Evolutionary conservation across 371 early-diverging fungal species (phyloP), one percentile per base, ranked within the genome.

Genomic region (Mucor lusitanicus): DNA sequence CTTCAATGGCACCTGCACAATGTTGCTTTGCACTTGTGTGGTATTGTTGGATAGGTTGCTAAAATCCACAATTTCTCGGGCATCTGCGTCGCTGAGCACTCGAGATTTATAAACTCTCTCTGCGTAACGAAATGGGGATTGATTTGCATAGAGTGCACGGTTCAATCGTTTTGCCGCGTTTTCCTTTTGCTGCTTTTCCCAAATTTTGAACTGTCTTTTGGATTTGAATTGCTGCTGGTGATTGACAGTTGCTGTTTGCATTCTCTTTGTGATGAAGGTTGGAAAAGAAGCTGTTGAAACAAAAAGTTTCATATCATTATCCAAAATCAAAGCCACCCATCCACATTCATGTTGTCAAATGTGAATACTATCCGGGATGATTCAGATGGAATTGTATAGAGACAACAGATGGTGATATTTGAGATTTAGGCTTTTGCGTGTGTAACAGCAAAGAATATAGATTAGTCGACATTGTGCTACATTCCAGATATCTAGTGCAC

Each of bases 61-160:
- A 17, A 40, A 40, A 17, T 40, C 40, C 4, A 40, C 40, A 40
- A 40, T 46, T 46, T 46, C 21, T 21, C 11, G n/a, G 1, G 77
- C 84, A 78, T 91, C 88, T 27, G 90, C 60, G 3, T 87, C 87
- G 37, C 76, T 77, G 13, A 72, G 68, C 30, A 75, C 70, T 6
- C 82, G 78, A 15, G 85, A 69, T 61, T 87, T 85, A 75, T 83
- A 90, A 19, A 62, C 59, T 27, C 90, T 84, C 57, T 93, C 92
- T 21, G 83, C 82, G 53, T 81, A 76, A 15, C 93, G 86, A 73
- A 93, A 91, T 4, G 90, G 80, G n/a, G 91, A 88, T 44, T 88
- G 82, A 59, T 85, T 81, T 17, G 73, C 65, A 44, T 72, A 54
- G 6, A 40, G 39, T 21, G 25, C 61, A 44, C 33, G 54, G 33